Base-by-base conservation (phyloP, 1,284 basidiomycete species). In the Irpex rosettiformis region DNA sequence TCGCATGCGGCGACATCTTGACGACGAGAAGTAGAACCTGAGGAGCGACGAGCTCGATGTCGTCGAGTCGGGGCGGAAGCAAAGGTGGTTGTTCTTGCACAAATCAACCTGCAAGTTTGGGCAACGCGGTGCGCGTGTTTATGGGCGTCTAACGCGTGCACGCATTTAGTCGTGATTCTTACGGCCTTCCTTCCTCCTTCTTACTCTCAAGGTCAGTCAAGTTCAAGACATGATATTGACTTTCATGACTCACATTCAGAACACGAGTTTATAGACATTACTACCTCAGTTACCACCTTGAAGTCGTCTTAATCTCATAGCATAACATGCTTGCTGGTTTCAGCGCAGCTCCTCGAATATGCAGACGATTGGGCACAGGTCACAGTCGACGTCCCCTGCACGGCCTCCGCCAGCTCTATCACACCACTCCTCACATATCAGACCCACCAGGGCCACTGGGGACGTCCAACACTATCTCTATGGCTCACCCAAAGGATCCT, bases 401-500 rank as follows among this genome's bases (percentile, higher is more conserved):
- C 48, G 29, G 28, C n/a, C n/a, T 22, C 13, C 43, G n/a, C 43
- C 43, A 37, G 16, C 33, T 37, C 8, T 45, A 45, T 18, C 43
- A 45, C 21, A 8, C 33, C 43, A n/a, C 43, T n/a, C 57, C 62
- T 29, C 2, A 61, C 30, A 65, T 70, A 21, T 62, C 65, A 8
- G 69, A 70, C 43, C 69, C 70, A 6, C 61, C 61, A 18, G 55
- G 49, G 10, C 55, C 48, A 22, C 51, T 30, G 48, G 58, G 33
- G 49, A 13, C 18, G 65, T 1, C 65, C 11, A 57, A 58, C 6
- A 27, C 56, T 16, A 68, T 73, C 54, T 67, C 66, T 4, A 58
- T 73, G 25, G 68, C 70, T 21, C 61, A 73, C 58, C 72, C 74
- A 8, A 67, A 65, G 55, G 71, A 73, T 58, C 70, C 73, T 13